Percentiles rank a stretch among this genome's conserved stretches.
Conservation (phyloP, 768 basidiomycete genomes). For the Tricholoma saponaceum region DNA sequence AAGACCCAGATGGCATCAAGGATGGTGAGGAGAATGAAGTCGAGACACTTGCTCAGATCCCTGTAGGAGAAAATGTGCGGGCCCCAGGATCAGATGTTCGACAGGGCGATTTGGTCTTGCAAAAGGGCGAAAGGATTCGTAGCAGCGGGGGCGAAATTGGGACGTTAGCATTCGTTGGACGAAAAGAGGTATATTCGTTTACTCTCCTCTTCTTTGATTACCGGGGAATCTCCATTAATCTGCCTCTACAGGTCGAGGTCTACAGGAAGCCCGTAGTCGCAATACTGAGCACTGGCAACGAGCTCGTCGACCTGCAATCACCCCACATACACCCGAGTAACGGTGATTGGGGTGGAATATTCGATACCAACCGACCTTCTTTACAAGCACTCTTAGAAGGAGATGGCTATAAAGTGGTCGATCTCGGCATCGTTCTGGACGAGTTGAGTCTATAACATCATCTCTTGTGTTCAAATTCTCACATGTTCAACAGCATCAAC, state of each 20-base stretch:
- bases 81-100: slow-evolving; percentile 70
- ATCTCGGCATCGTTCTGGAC: slow-evolving; percentile 79
- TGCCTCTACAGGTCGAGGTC: slow-evolving; percentile 55
- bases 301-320: slow-evolving; percentile 62
- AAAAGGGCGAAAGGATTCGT: slow-evolving; percentile 55
- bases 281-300: slow-evolving; percentile 83
- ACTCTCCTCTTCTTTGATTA: neutral
- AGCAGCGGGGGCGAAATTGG: slow-evolving; percentile 81
- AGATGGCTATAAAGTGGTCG: slow-evolving; percentile 72
- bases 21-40: slow-evolving; percentile 70
- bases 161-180: slow-evolving; percentile 75
- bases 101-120: slow-evolving; percentile 63
- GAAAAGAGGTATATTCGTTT: slow-evolving; percentile 56
- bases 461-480: neutral
- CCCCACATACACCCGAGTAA: slow-evolving; percentile 24
- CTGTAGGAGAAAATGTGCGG: slow-evolving; percentile 68
- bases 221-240: neutral
- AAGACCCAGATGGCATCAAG: slow-evolving; percentile 28
- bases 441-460: slow-evolving; percentile 38
- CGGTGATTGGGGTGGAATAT: slow-evolving; percentile 64
- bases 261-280: slow-evolving; percentile 73
- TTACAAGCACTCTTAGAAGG: slow-evolving; percentile 65
- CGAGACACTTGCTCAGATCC: slow-evolving; percentile 58
- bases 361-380: slow-evolving; percentile 85
- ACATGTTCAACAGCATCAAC: slow-evolving; percentile 36